Percentiles rank a stretch among this genome's conserved stretches.
phyloP scores from a whole-genome alignment of 176 grass and related monocot genomes.

The Paspalum notatum region DNA sequence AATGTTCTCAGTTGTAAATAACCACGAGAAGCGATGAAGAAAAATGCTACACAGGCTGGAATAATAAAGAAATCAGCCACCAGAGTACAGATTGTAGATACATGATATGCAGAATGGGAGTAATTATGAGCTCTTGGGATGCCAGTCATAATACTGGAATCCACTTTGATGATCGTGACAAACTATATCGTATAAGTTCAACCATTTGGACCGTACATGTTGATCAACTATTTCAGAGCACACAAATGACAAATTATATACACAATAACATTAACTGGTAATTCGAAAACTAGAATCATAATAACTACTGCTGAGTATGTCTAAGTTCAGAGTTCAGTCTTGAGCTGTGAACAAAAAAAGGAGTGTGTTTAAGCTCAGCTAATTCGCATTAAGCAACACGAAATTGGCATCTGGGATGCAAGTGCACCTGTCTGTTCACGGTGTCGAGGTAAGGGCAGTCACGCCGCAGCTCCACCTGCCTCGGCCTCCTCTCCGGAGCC shows the following conservation, averaged over 20 bases:
- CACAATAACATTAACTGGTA: neutral
- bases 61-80: neutral
- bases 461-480: constrained; percentile 76
- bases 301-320: neutral
- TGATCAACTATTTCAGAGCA: neutral
- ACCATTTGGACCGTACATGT: neutral
- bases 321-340: neutral
- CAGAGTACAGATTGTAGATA: neutral
- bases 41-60: neutral
- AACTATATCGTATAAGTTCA: neutral
- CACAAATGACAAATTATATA: neutral
- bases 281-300: neutral
- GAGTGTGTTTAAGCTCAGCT: neutral
- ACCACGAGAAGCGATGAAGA: neutral
- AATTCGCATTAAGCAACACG: neutral
- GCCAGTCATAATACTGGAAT: neutral
- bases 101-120: neutral
- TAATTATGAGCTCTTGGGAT: neutral
- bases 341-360: neutral
- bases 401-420: neutral
- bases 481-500: constrained; percentile 54
- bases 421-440: constrained; percentile 82
- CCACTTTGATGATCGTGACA: neutral
- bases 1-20: neutral
- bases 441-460: constrained; percentile 99